These are phyloP conservation scores for Epichloe sibirici DNA, from an alignment of 2,329 filamentous ascomycete genomes.

Conservation along the genomic window DNA sequence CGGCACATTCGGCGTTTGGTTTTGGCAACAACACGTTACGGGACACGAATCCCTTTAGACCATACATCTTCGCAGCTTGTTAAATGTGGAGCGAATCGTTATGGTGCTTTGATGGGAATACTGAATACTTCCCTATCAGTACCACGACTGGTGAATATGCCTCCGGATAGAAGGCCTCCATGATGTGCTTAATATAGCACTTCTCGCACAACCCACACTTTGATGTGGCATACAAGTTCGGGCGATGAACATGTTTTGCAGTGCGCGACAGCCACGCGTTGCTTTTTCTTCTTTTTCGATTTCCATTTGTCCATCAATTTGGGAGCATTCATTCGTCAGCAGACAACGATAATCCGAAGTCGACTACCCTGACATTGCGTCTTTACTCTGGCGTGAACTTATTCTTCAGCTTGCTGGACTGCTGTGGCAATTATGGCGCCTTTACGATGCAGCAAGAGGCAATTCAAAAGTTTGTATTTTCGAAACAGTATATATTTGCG, in stretches of 20 bases:
- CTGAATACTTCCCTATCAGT: not conserved
- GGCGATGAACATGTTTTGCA: not conserved
- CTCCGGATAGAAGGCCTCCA: not conserved
- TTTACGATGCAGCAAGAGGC: constrained; percentile 8
- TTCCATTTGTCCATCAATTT: constrained; percentile 1
- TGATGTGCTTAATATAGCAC: not conserved
- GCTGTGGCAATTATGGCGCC: not conserved
- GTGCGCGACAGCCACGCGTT: not conserved
- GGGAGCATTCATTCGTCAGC: not conserved
- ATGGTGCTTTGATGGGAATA: not conserved
- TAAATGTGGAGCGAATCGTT: not conserved
- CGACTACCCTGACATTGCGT: not conserved
- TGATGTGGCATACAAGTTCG: not conserved
- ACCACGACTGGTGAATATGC: not conserved
- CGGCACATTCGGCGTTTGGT: constrained; percentile 19
- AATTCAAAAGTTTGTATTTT: constrained; percentile 12
- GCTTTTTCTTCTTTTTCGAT: not conserved
- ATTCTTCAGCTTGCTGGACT: not conserved
- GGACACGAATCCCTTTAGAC: constrained; percentile 1
- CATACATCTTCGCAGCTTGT: not conserved
- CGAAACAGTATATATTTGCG: constrained; percentile 19
- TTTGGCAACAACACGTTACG: constrained; percentile 1
- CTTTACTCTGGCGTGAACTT: not conserved
- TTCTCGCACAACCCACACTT: not conserved
- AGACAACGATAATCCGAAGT: not conserved